A percentile compares a stretch with the other conserved stretches of the same genome.
phyloP scores from a whole-genome alignment of 257 asterid species.

The Primulina tabacum region DNA sequence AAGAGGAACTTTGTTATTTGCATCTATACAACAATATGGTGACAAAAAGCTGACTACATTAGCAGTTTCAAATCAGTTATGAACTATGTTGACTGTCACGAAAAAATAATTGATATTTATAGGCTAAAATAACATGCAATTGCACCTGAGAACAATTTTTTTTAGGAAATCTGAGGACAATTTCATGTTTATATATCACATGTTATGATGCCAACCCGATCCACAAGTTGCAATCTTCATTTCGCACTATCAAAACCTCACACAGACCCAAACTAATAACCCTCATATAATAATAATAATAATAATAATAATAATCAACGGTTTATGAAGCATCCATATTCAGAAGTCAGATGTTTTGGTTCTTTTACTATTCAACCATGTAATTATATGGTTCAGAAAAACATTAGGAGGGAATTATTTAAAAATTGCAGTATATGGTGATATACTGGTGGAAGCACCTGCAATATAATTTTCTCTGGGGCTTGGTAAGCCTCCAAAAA shows the following conservation, averaged over 20 bases:
- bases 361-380: slow-evolving; percentile 1
- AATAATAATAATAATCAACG: slow-evolving; percentile 4
- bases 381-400: background rate
- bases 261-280: background rate
- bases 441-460: slow-evolving; percentile 49
- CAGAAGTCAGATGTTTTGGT: background rate
- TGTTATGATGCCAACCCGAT: background rate
- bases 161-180: background rate
- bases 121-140: background rate
- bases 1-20: background rate
- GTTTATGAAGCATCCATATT: slow-evolving; percentile 4
- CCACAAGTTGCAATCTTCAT: background rate
- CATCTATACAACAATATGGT: background rate
- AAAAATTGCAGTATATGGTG: slow-evolving; percentile 7
- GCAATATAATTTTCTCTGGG: slow-evolving; percentile 95
- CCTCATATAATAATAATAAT: background rate
- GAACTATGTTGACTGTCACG: background rate
- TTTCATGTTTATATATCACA: background rate
- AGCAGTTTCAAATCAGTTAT: slow-evolving; percentile 20
- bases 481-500: slow-evolving; percentile 99
- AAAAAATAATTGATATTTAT: too few relatives aligned
- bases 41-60: background rate
- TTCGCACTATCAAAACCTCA: background rate
- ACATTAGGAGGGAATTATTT: slow-evolving; percentile 9
- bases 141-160: too few relatives aligned